These are phyloP conservation scores for Talaromyces marneffei DNA, from an alignment of 2,329 filamentous ascomycete species.

Conservation along the genomic window DNA sequence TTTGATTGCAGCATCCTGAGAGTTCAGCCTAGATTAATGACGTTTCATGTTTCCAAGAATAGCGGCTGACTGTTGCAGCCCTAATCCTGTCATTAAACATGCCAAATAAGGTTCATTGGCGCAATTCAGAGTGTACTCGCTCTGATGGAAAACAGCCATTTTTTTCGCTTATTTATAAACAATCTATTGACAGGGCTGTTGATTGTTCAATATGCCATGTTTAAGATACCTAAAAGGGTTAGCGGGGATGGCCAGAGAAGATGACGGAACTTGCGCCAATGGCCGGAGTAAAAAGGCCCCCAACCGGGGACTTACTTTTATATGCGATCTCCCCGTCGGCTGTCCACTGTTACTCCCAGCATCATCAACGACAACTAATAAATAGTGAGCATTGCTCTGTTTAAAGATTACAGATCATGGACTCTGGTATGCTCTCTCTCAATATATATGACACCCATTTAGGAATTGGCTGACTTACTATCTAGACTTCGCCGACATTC, in stretches of 20 bases:
- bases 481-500: slow-evolving; percentile 21
- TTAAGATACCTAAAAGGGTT: neutral
- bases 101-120: neutral
- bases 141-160: neutral
- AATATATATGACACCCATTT: neutral
- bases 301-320: neutral
- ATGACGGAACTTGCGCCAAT: neutral
- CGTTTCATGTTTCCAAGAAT: slow-evolving; percentile 12
- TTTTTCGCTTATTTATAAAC: neutral
- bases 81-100: neutral
- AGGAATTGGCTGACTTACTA: slow-evolving; percentile 6
- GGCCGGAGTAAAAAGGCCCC: neutral
- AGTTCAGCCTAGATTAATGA: neutral
- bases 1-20: neutral
- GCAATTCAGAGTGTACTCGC: neutral
- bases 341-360: neutral
- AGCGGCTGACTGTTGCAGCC: neutral
- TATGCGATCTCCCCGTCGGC: neutral
- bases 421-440: slow-evolving; percentile 6
- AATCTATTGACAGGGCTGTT: neutral
- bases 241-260: neutral
- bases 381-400: neutral
- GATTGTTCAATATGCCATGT: neutral
- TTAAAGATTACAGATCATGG: neutral
- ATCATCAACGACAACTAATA: neutral